A percentile compares a stretch with the other conserved stretches of the same genome.
phyloP scores from a whole-genome alignment of 345 rosid genomes.

The Pelargonium nanum region DNA sequence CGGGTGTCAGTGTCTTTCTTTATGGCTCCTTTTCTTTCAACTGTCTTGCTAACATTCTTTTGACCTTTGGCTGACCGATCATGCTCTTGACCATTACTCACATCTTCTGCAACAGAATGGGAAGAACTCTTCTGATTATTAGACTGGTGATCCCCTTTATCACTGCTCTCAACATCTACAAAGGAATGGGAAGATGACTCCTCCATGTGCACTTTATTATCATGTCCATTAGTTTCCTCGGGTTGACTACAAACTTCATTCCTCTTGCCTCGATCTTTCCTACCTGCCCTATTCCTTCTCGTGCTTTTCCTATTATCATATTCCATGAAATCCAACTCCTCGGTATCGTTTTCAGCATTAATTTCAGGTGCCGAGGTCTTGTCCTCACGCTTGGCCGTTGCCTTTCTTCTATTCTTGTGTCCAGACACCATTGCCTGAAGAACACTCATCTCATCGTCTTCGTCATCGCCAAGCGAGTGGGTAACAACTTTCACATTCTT shows the following conservation, averaged over 20 bases:
- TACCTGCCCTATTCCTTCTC: conserved; percentile 32
- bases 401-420: conserved; percentile 34
- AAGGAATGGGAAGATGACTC: conserved; percentile 20
- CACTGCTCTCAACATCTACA: conserved; percentile 14
- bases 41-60: conserved; percentile 10
- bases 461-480: conserved; percentile 18
- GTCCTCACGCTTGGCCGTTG: conserved; percentile 18
- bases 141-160: conserved; percentile 24
- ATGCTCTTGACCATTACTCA: not conserved
- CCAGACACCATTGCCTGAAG: conserved; percentile 65
- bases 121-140: conserved; percentile 16
- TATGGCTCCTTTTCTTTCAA: conserved; percentile 21
- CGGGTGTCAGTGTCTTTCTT: conserved; percentile 36
- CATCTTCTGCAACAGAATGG: too few relatives aligned
- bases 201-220: conserved; percentile 13
- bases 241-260: conserved; percentile 17
- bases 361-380: conserved; percentile 15
- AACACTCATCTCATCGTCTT: conserved; percentile 37
- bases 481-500: conserved; percentile 4
- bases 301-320: conserved; percentile 37
- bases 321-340: conserved; percentile 27
- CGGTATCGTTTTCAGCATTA: conserved; percentile 29
- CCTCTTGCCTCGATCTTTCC: conserved; percentile 38
- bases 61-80: not conserved
- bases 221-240: conserved; percentile 21